Conservation (phyloP, 2,329 filamentous ascomycete genomes). For the Diplodia corticola region DNA sequence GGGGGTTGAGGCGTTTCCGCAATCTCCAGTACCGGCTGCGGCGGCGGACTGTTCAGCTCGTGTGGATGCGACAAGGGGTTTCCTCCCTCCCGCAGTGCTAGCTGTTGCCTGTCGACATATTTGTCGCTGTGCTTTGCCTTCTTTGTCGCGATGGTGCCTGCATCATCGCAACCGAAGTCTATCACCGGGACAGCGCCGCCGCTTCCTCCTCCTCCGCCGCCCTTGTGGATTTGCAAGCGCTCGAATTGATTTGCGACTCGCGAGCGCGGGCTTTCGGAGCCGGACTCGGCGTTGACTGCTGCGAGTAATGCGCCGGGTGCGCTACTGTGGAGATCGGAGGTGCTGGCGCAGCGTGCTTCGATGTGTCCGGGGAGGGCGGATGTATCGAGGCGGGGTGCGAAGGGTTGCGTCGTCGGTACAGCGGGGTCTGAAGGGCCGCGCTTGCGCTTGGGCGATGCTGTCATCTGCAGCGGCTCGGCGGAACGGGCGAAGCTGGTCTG, state of each 20-base stretch:
- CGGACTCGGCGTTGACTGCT: background rate
- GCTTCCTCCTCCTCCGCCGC: background rate
- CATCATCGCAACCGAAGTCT: conserved; percentile 12
- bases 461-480: conserved; percentile 8
- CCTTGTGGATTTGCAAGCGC: conserved; percentile 6
- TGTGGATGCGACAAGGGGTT: background rate
- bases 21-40: conserved; percentile 20
- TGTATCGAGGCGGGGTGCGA: conserved; percentile 22
- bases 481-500: background rate
- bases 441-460: conserved; percentile 22
- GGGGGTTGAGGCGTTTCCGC: conserved; percentile 15
- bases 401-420: conserved; percentile 14
- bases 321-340: conserved; percentile 12
- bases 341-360: conserved; percentile 10
- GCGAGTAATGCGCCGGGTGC: background rate
- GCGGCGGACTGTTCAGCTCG: conserved; percentile 1
- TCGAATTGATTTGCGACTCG: conserved; percentile 17
- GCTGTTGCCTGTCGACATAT: background rate
- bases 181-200: conserved; percentile 4
- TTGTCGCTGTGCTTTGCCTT: conserved; percentile 13
- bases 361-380: conserved; percentile 21
- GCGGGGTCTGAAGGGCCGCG: conserved; percentile 23
- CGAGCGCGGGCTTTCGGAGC: conserved; percentile 21
- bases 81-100: background rate
- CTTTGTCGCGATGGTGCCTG: conserved; percentile 6